Evolutionary conservation across 768 basidiomycete genomes (phyloP), one percentile per base, ranked within the genome.

Genomic region (Hemileccinum rubropunctum): DNA sequence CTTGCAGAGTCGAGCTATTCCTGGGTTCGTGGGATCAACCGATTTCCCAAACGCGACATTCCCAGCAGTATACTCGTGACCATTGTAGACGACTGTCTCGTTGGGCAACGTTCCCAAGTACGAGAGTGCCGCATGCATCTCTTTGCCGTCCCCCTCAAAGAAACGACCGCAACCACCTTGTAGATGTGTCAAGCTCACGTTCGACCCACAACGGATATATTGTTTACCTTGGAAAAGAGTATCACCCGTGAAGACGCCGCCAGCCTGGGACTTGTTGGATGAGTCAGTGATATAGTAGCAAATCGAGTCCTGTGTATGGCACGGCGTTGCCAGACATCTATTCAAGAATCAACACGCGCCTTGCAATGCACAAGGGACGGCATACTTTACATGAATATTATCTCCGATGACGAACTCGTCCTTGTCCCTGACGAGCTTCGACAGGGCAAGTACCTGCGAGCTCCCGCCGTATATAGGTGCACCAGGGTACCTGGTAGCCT

Each of bases 261-360:
- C 86, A 0, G 86, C 73, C 52, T 83, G 82, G 10, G 61, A 59
- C 21, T 67, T 64, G 42, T 73, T 59, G 21, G 79, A 69, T 20
- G 64, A 56, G 18, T 74, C 66, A 28, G 86, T 91, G 47, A 84
- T 78, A 65, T 88, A 78, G 74, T 84, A 98, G 74, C 90, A 97
- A 59, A 95, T 95, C 14, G 95, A 97, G 70, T 98, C 95, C 64
- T 90, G 89, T 3, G 95, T 98, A 67, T 98, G 95, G 70, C 93
- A 95, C 1, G 93, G 91, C 1, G 91, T 94, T 21, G 89, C 85
- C 20, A 93, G 71, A 68, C 88, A 91, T 66, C 90, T 89, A 52
- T 28, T 26, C 28, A 30, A 26, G 47, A 50, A 37, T 58, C 47
- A 59, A 37, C 20, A 33, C 23, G 38, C 32, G 39, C 34, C n/a